These are phyloP conservation scores for Nissolia schottii DNA, from an alignment of 306 rosid species.

Conservation along the genomic window DNA sequence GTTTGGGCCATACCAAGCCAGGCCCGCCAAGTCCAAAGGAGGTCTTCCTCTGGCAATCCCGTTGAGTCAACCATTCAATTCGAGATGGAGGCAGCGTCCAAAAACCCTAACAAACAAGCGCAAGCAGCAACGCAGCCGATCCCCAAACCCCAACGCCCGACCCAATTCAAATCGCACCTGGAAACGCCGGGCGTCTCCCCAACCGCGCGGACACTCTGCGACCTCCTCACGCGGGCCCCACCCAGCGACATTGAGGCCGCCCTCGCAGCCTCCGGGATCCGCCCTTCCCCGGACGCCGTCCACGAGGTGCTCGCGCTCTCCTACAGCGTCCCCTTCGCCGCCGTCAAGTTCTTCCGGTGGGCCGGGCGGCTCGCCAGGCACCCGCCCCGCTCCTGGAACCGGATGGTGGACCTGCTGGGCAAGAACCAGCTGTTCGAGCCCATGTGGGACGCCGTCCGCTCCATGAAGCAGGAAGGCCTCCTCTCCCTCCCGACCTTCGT, in stretches of 20 bases:
- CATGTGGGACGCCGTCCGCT: conserved; percentile 72
- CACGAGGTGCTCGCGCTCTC: conserved; percentile 49
- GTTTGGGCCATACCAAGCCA: no score
- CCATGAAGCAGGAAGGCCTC: conserved; percentile 53
- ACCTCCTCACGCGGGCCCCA: conserved; percentile 47
- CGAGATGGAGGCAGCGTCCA: conserved; percentile 42
- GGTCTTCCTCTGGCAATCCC: no score
- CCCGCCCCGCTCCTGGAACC: conserved; percentile 55
- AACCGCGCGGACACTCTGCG: conserved; percentile 36
- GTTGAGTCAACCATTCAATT: not conserved
- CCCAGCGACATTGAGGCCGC: conserved; percentile 44
- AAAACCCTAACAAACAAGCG: conserved; percentile 26
- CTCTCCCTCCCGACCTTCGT: conserved; percentile 51
- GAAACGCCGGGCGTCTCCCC: conserved; percentile 36
- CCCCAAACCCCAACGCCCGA: conserved; percentile 20
- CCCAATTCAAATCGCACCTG: conserved; percentile 29
- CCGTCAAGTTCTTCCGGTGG: conserved; percentile 75
- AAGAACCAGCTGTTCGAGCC: conserved; percentile 60
- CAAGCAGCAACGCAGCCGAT: not conserved
- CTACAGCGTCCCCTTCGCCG: conserved; percentile 55
- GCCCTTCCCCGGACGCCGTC: conserved; percentile 38
- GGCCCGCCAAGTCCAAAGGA: no score
- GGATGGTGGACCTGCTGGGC: conserved; percentile 64
- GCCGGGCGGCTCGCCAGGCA: conserved; percentile 42
- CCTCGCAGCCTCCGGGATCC: conserved; percentile 44